Evolutionary conservation across 139 green algal species (phyloP), one percentile per base, ranked within the genome.

Genomic region (Micromonas commoda): DNA sequence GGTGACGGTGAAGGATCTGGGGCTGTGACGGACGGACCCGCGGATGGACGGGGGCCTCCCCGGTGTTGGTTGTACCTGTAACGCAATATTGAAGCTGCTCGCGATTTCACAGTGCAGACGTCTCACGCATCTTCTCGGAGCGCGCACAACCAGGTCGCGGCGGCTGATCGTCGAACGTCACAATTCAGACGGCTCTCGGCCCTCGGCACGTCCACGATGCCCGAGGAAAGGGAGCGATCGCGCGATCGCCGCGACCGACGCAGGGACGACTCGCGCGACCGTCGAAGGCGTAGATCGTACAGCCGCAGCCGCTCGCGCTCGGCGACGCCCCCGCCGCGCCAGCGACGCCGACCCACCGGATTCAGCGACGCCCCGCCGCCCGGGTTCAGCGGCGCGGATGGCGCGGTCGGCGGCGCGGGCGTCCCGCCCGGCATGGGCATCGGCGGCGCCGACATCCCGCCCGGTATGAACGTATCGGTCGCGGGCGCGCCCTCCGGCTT

Each of bases 91-190:
- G 20, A 19, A 72, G 19, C 20, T 72, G 33, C 64, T 19, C 31
- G 32, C 31, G 33, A 19, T n/a, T n/a, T n/a, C n/a, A n/a, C n/a
- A n/a, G n/a, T n/a, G n/a, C n/a, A n/a, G n/a, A n/a, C n/a, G n/a
- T n/a, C n/a, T n/a, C n/a, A n/a, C n/a, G n/a, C n/a, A n/a, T n/a
- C n/a, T n/a, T n/a, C n/a, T n/a, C n/a, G n/a, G n/a, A n/a, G n/a
- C n/a, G n/a, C n/a, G n/a, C n/a, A n/a, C n/a, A n/a, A n/a, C n/a
- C n/a, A n/a, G n/a, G n/a, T n/a, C n/a, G n/a, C n/a, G n/a, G n/a
- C n/a, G n/a, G n/a, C n/a, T n/a, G n/a, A n/a, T 51, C 68, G 68
- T 51, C 68, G 68, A 75, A n/a, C 68, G 45, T 61, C 9, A 23
- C 68, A 64, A 24, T 24, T 64, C 24, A 24, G 54, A 24, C n/a